Percentiles rank a stretch among this genome's conserved stretches.
phyloP scores from a whole-genome alignment of 2,329 filamentous ascomycete species.

The Cladophialophora psammophila region DNA sequence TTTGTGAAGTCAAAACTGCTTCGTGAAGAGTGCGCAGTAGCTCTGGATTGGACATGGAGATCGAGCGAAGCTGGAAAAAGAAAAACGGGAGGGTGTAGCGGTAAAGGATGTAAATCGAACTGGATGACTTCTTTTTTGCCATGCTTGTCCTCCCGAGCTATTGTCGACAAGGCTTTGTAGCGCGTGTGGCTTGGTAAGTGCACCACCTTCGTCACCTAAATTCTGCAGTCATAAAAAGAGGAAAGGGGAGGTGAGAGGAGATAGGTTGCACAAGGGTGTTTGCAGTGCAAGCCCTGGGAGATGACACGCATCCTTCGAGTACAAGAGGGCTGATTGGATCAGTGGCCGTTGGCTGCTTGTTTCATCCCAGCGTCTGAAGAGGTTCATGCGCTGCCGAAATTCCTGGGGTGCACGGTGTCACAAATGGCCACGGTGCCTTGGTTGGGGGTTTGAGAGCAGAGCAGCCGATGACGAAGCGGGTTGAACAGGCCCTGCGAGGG shows the following conservation, averaged over 20 bases:
- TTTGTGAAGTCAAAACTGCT: slow-evolving; percentile 9
- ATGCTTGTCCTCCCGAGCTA: not conserved
- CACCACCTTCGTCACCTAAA: not conserved
- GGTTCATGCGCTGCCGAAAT: slow-evolving; percentile 9
- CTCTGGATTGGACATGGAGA: slow-evolving; percentile 3
- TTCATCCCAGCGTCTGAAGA: slow-evolving; percentile 28
- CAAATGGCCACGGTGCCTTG: slow-evolving; percentile 10
- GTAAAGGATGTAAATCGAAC: slow-evolving; percentile 8
- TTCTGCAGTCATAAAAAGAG: not conserved
- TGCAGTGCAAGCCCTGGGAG: slow-evolving; percentile 8
- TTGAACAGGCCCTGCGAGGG: not conserved
- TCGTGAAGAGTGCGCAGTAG: slow-evolving; percentile 1
- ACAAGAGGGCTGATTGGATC: slow-evolving; percentile 18
- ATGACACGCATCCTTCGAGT: slow-evolving; percentile 6
- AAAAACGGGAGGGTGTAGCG: slow-evolving; percentile 9
- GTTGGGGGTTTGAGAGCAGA: not conserved
- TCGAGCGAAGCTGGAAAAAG: slow-evolving; percentile 8
- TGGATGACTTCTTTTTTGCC: not conserved
- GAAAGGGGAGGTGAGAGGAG: not conserved
- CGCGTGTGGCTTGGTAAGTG: slow-evolving; percentile 2
- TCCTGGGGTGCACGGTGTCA: slow-evolving; percentile 16
- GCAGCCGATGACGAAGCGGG: slow-evolving; percentile 6
- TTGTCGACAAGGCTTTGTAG: slow-evolving; percentile 7
- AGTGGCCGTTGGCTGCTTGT: slow-evolving; percentile 17
- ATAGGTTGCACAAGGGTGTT: not conserved